Conservation (phyloP, 371 early-diverging fungal species). For the Circinella umbellata region DNA sequence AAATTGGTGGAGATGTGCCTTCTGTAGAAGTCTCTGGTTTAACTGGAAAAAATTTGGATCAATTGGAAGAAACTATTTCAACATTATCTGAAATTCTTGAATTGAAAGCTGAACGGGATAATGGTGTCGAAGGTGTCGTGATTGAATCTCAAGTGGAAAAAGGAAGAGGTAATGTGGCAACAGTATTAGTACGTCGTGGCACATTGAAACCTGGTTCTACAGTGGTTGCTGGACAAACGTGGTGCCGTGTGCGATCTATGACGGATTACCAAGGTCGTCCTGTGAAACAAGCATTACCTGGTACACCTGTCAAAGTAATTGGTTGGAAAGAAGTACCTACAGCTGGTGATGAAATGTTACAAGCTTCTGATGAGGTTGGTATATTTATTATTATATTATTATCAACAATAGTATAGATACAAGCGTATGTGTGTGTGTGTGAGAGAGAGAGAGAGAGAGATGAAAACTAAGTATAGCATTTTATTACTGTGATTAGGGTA, state of each 20-base stretch:
- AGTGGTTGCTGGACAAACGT: conserved; percentile 84
- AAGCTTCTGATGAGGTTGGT: conserved; percentile 70
- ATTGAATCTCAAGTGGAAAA: conserved; percentile 90
- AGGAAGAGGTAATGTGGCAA: conserved; percentile 86
- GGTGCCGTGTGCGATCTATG: conserved; percentile 90
- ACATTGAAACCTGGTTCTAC: conserved; percentile 77
- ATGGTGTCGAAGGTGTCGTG: conserved; percentile 80
- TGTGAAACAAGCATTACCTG: conserved; percentile 84
- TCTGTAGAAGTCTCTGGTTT: conserved; percentile 88
- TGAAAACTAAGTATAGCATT: background rate
- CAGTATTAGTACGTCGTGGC: conserved; percentile 87
- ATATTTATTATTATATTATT: too few species aligned
- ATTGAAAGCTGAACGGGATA: conserved; percentile 78
- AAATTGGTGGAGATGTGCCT: conserved; percentile 94
- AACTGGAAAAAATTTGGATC: conserved; percentile 85
- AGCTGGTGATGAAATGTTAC: conserved; percentile 89
- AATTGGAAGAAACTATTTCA: conserved; percentile 87
- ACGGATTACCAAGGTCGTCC: conserved; percentile 76
- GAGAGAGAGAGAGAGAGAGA: background rate
- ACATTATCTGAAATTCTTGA: conserved; percentile 88
- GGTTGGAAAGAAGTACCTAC: conserved; percentile 94
- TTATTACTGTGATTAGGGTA: conserved; percentile 50
- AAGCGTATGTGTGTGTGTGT: too few species aligned
- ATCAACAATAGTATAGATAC: too few species aligned
- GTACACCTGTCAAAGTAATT: conserved; percentile 85